Conservation (phyloP, 2,329 filamentous ascomycete species). For the Penicillium sp. region DNA sequence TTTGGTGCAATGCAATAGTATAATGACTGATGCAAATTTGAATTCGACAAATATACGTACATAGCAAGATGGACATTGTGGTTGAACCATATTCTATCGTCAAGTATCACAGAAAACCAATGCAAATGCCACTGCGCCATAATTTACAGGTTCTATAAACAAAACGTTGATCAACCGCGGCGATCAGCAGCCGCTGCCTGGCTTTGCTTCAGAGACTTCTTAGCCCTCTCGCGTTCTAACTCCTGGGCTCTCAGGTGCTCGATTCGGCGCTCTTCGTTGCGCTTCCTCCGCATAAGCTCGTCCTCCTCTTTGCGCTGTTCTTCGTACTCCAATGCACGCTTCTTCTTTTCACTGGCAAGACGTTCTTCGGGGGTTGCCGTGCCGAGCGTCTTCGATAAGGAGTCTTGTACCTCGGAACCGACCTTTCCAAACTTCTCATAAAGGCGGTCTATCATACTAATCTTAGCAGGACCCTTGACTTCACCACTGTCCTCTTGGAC, state of each 20-base stretch:
- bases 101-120: constrained; percentile 16
- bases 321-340: constrained; percentile 32
- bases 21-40: not conserved
- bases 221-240: constrained; percentile 26
- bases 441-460: constrained; percentile 35
- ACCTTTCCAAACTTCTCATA: constrained; percentile 18
- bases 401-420: constrained; percentile 9
- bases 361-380: constrained; percentile 16
- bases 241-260: constrained; percentile 26
- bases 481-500: not conserved
- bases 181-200: constrained; percentile 8
- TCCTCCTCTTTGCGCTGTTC: constrained; percentile 27
- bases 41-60: constrained; percentile 1
- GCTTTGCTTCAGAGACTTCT: constrained; percentile 12
- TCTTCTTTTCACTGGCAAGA: constrained; percentile 32
- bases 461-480: not conserved
- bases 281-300: constrained; percentile 33
- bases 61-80: constrained; percentile 7
- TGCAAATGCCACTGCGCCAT: constrained; percentile 23
- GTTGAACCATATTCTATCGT: constrained; percentile 9
- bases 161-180: constrained; percentile 13
- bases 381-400: not conserved
- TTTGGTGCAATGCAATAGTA: not conserved
- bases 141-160: constrained; percentile 26
- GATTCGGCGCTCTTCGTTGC: constrained; percentile 34